Base-by-base conservation (phyloP, 768 basidiomycete genomes). In the Fomitopsis pulvina region DNA sequence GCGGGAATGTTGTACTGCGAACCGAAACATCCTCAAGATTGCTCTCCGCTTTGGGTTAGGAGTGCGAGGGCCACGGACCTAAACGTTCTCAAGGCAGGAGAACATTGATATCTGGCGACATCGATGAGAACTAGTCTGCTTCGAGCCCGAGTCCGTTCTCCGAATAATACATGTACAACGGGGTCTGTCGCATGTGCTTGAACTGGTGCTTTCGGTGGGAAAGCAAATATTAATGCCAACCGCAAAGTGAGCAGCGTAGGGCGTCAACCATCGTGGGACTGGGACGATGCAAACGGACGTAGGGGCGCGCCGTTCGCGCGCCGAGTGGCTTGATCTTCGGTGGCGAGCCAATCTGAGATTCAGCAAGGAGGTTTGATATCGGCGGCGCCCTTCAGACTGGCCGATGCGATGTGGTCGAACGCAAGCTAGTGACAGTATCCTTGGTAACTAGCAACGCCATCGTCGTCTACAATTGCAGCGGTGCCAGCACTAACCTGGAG, bases 21-120 rank as follows among this genome's bases (percentile, higher is more conserved):
- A 39, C 42, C 12, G 9, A n/a, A 20, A 18, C 12, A 9, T 20
- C 51, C 46, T 38, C 41, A 32, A 45, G n/a, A 29, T 6, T 50
- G 22, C 28, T 16, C 11, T 16, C 38, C 40, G 26, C 29, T 11
- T 51, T 11, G 52, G 58, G 58, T 53, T 57, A 58, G 53, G 56
- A 49, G 52, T 62, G 61, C 61, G 61, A 62, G 59, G 61, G 55
- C 55, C 59, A 46, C 61, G 61, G 61, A 60, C 53, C 51, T 40
- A 28, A 6, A 18, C 7, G 24, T 12, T 4, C 11, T 5, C 20
- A 5, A 4, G 21, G 4, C 20, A 21, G 25, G 6, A 4, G 11
- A 20, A 21, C 41, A 3, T 5, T 20, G 45, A 11, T 26, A 44
- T 41, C 41, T 21, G 20, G 18, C 8, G 18, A 22, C 34, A 37